These are phyloP conservation scores for Cajanus cajan DNA, from an alignment of 306 rosid genomes.

Conservation along the genomic window DNA sequence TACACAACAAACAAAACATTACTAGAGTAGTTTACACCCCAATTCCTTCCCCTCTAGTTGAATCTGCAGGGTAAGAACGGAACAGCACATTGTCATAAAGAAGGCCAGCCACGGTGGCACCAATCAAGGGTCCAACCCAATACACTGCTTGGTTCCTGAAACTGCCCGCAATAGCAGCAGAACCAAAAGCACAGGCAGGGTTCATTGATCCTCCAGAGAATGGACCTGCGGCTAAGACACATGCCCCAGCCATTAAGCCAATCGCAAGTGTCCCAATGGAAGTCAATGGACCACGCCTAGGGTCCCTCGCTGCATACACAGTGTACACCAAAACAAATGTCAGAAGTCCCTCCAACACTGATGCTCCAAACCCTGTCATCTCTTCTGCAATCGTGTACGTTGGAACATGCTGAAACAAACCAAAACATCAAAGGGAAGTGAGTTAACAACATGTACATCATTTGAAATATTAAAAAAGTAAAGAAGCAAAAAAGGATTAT, in stretches of 20 bases:
- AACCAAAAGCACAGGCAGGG: slow-evolving; percentile 91
- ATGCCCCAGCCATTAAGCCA: slow-evolving; percentile 70
- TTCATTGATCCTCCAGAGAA: slow-evolving; percentile 90
- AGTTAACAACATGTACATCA: neutral
- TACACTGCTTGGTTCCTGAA: slow-evolving; percentile 91
- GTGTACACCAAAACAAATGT: slow-evolving; percentile 79
- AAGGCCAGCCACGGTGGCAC: slow-evolving; percentile 74
- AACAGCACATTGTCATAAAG: slow-evolving; percentile 63
- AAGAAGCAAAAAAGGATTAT: neutral
- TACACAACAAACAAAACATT: too few relatives aligned
- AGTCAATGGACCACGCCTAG: slow-evolving; percentile 54
- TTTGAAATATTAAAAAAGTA: neutral
- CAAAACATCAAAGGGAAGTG: neutral
- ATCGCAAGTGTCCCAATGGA: slow-evolving; percentile 57
- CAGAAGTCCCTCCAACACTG: slow-evolving; percentile 68
- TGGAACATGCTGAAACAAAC: slow-evolving; percentile 63
- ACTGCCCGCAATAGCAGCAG: slow-evolving; percentile 60
- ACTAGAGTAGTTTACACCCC: slow-evolving; percentile 31
- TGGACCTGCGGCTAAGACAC: slow-evolving; percentile 67
- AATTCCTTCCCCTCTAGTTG: slow-evolving; percentile 39
- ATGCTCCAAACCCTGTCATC: slow-evolving; percentile 96
- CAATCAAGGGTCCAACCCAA: slow-evolving; percentile 91
- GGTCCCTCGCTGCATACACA: slow-evolving; percentile 63
- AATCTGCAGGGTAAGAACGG: slow-evolving; percentile 39
- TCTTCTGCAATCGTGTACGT: slow-evolving; percentile 62